Conservation (phyloP, 768 basidiomycete genomes). For the Suillus ampliporus region DNA sequence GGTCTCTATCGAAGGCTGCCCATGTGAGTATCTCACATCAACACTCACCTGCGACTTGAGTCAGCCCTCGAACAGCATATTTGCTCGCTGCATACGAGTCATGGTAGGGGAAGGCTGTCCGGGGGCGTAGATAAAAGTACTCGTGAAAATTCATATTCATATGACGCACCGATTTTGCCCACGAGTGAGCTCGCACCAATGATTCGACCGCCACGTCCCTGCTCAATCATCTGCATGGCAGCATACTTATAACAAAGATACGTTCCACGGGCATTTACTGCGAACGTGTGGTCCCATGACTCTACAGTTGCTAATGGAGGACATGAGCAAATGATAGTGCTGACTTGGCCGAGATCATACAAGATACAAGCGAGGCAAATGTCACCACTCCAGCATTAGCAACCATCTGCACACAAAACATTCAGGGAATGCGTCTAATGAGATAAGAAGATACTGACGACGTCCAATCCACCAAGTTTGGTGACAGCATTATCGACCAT, state of each 20-base stretch:
- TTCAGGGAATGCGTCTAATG: not conserved
- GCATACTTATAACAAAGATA: slow-evolving; percentile 72
- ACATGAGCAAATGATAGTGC: not conserved
- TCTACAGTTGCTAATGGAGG: slow-evolving; percentile 36
- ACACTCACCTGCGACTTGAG: slow-evolving; percentile 43
- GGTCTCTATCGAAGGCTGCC: not conserved
- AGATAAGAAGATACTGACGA: slow-evolving; percentile 15
- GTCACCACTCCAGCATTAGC: slow-evolving; percentile 30
- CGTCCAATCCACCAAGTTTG: slow-evolving; percentile 18
- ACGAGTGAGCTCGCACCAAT: slow-evolving; percentile 44
- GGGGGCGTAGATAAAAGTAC: not conserved
- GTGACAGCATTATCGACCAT: slow-evolving; percentile 18
- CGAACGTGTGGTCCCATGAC: slow-evolving; percentile 48
- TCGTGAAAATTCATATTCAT: not conserved
- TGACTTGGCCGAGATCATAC: slow-evolving; percentile 7
- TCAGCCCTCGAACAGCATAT: slow-evolving; percentile 47
- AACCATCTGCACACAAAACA: slow-evolving; percentile 24
- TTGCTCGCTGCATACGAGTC: slow-evolving; percentile 44
- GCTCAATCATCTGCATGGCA: slow-evolving; percentile 61
- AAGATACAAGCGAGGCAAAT: slow-evolving; percentile 9
- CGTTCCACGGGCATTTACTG: slow-evolving; percentile 60
- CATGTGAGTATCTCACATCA: not conserved
- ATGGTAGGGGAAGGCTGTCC: slow-evolving; percentile 9
- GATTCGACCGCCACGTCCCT: slow-evolving; percentile 58
- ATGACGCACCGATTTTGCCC: slow-evolving; percentile 18